Base-by-base conservation (phyloP, 805 yeast species). In the Starmera dryadoides region DNA sequence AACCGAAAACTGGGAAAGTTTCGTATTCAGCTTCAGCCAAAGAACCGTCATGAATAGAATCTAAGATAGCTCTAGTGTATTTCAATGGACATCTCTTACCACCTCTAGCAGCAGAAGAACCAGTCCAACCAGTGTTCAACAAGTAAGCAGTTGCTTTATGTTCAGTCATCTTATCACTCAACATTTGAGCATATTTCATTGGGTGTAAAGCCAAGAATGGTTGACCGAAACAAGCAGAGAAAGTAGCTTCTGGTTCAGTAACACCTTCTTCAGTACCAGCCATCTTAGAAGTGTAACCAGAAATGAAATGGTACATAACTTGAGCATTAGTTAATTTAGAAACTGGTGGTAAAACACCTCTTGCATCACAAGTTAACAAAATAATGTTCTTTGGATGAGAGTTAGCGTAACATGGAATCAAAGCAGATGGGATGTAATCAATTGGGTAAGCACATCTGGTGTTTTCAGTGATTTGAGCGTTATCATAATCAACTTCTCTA, bases 181-280 rank as follows among this genome's bases (percentile, higher is more conserved):
- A 77, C 80, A 91, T 95, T 66, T 86, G 86, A 34, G 98, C 98
- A 66, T 91, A 91, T 66, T 81, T 83, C 89, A 91, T 91, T 64
- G 98, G 98, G 68, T 91, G 98, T 64, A 91, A 73, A 28, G 91
- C 97, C 68, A 91, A 74, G 84, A 91, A 91, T 48, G 98, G 98
- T 73, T 91, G 98, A 60, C 98, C 98, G 64, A 89, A 91, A 73
- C 98, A 91, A 39, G 98, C 96, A 45, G 96, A 86, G 79, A 91
- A 91, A 16, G 96, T 87, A 41, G 97, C 96, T 66, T 86, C 88
- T 46, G 98, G 98, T 71, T 91, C 97, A 46, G 97, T 89, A 50
- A 91, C 86, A 67, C 98, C 98, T 64, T 86, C 94, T 70, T 91
- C 98, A 39, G 98, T 91, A 64, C 98, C 98, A 46, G 98, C 96